Base-by-base conservation (phyloP, 148 eudicot species). In the Limonium bicolor region DNA sequence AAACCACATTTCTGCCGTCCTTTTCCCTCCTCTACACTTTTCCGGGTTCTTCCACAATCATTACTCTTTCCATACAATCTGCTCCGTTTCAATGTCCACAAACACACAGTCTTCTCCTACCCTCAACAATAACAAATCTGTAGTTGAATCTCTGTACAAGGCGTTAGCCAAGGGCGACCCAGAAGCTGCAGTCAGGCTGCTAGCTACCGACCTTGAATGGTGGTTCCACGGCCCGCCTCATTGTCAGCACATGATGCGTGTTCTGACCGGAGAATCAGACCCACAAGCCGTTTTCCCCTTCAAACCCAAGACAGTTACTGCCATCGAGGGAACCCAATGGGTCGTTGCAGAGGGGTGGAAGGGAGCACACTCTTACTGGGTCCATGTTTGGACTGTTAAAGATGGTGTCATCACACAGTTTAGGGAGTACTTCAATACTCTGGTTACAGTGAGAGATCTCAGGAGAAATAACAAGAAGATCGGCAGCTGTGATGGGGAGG, bases 151-250 rank as follows among this genome's bases (percentile, higher is more conserved):
- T 13, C 75, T 77, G 9, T 80, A 80, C 71, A 36, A 47, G 47
- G 70, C 80, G 32, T 28, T 85, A 54, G 63, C 71, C 2, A 40
- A 45, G 1, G 71, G 80, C 4, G 69, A 67, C 43, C 46, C 58
- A 2, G 29, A 55, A 5, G 53, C 7, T 4, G 72, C 65, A 1
- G 51, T 69, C 2, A 60, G 55, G 4, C 57, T 73, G 34, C 24
- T 85, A 9, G 73, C 80, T 0, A 31, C 51, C 13, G 90, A 85
- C 75, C 51, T 85, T 2, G 90, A 85, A 43, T 85, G 95, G 95
- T 85, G 90, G 90, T 85, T 85, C 56, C 92, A 86, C 22, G 92
- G 95, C 15, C 95, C 95, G 1, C 93, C 76, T 9, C 66, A 72
- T 5, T 77, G 95, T 58, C 86, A 86, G 37, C 83, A 86, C 74